Percentiles rank a stretch among this genome's conserved stretches.
phyloP scores from a whole-genome alignment of 208 protist species.

The Acanthamoeba polyphaga region DNA sequence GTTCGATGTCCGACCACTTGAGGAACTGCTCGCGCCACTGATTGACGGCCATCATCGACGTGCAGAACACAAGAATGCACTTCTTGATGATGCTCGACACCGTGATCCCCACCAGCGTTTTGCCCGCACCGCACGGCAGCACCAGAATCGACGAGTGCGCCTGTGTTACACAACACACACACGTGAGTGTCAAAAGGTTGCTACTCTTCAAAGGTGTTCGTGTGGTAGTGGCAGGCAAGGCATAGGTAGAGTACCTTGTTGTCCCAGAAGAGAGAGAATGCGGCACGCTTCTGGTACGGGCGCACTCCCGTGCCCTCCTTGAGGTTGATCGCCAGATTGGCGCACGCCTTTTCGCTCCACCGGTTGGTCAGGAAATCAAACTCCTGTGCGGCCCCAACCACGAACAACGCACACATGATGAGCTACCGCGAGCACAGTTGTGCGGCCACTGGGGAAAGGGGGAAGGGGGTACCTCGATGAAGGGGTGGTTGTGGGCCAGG shows the following conservation, averaged over 20 bases:
- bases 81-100: constrained; percentile 97
- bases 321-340: constrained; percentile 82
- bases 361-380: constrained; percentile 68
- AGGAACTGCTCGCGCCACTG: constrained; percentile 98
- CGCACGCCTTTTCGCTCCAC: constrained; percentile 50
- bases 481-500: constrained; percentile 29
- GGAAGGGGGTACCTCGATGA: neutral
- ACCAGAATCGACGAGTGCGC: constrained; percentile 97
- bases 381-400: neutral
- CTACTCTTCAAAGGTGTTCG: neutral
- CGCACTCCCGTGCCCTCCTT: constrained; percentile 89
- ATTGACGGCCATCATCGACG: constrained; percentile 92
- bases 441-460: no score
- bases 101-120: constrained; percentile 99
- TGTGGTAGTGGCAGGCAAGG: neutral
- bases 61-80: constrained; percentile 92
- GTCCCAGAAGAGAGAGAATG: constrained; percentile 66
- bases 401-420: neutral
- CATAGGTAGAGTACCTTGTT: constrained; percentile 30
- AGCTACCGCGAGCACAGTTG: no score
- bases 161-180: neutral
- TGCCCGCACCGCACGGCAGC: constrained; percentile 99
- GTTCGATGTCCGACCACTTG: constrained; percentile 93
- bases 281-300: constrained; percentile 80
- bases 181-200: no score